Evolutionary conservation across 2,329 filamentous ascomycete species (phyloP).

Genomic region (Beauveria sp.): DNA sequence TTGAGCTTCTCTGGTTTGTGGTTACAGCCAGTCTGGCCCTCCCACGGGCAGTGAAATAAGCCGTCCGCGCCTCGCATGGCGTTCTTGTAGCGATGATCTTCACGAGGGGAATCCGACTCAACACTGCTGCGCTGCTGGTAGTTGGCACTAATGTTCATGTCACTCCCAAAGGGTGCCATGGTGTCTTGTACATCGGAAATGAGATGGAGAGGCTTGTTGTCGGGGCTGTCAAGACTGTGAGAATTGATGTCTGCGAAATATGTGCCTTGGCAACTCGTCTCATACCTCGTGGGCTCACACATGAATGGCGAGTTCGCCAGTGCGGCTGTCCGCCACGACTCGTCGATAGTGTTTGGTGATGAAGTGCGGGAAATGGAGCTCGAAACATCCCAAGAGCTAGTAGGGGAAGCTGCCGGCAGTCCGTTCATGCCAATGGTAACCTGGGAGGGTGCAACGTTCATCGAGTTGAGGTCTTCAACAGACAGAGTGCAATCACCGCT

Average conservation of each 20-base stretch:
- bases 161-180: conserved; percentile 1
- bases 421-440: conserved; percentile 47
- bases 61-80: conserved; percentile 60
- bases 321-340: conserved; percentile 32
- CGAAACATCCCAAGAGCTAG: conserved; percentile 45
- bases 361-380: conserved; percentile 44
- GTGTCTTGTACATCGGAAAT: neutral
- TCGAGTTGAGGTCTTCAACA: conserved; percentile 33
- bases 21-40: conserved; percentile 62
- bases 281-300: conserved; percentile 7
- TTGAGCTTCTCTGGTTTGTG: conserved; percentile 94
- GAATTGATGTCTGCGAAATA: neutral
- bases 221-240: conserved; percentile 3
- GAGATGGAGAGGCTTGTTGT: neutral
- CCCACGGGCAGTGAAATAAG: conserved; percentile 89
- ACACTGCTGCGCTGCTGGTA: conserved; percentile 11
- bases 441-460: conserved; percentile 50
- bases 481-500: conserved; percentile 35
- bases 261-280: neutral
- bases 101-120: conserved; percentile 16
- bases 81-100: conserved; percentile 55
- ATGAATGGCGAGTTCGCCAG: conserved; percentile 1
- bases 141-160: neutral
- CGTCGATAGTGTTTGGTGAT: conserved; percentile 42
- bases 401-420: conserved; percentile 41